These are phyloP conservation scores for Podochytrium sp. DNA, from an alignment of 192 early-diverging fungal genomes.

Conservation along the genomic window DNA sequence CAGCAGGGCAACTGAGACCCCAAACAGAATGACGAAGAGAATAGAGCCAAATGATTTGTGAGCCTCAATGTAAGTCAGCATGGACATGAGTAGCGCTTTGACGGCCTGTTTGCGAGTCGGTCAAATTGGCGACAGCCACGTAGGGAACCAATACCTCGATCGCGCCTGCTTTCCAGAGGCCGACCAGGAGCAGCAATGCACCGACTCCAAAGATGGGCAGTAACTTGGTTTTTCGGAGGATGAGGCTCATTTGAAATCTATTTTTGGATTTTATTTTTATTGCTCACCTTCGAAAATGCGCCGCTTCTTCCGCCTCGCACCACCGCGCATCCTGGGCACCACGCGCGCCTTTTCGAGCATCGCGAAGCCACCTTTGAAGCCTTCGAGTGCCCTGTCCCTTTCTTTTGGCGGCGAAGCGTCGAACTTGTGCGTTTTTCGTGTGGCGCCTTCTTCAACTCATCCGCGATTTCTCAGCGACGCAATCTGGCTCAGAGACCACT, in stretches of 20 bases:
- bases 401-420: not conserved
- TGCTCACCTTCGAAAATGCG: no score
- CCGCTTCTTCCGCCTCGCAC: no score
- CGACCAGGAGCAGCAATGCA: not conserved
- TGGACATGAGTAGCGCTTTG: constrained; percentile 3
- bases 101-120: not conserved
- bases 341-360: no score
- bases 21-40: constrained; percentile 25
- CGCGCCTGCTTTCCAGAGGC: not conserved
- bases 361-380: no score
- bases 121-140: no score
- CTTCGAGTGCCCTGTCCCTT: not conserved
- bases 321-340: no score
- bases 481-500: constrained; percentile 87
- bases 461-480: constrained; percentile 50
- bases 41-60: constrained; percentile 28
- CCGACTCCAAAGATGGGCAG: not conserved
- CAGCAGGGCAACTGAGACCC: not conserved
- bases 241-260: no score
- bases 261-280: no score
- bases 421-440: not conserved
- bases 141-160: no score
- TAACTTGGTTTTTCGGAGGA: no score
- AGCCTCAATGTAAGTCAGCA: constrained; percentile 15
- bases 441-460: not conserved